Evolutionary conservation across 306 rosid species (phyloP), one percentile per base, ranked within the genome.

Genomic region (Potentilla sterilis): DNA sequence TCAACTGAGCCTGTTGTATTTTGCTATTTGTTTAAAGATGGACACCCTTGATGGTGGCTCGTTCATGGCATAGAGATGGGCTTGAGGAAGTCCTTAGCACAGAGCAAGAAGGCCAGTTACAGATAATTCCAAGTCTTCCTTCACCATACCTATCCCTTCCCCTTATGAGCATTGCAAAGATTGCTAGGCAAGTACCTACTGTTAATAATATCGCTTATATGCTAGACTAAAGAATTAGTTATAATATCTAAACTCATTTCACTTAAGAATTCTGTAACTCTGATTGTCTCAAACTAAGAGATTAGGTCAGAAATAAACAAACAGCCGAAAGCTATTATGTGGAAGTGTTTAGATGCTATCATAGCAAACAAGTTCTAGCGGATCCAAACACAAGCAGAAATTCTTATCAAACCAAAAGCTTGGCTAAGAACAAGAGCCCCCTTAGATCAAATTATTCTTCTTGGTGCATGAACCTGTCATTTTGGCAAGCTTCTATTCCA

Each of bases 1-100:
- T 71, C 49, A 49, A 61, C 68, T 80, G 72, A 75, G 54, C 34
- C 49, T 67, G 42, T 22, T 79, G 24, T 72, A 67, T 75, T 41
- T 51, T 72, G 70, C 63, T 71, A 16, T 78, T 80, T 78, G 71
- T 81, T 81, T 72, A 84, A 85, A 96, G 99, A 76, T 92, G 91
- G 97, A 92, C 87, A 9, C 96, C 99, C 65, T 81, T 88, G 89
- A 88, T 81, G 97, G 97, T 95, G 63, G 97, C 99, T 76, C 92
- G 87, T 22, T 92, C 97, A 0, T 95, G 99, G 99, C 77, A 90
- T 79, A 90, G 89, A 89, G 81, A 79, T 74, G 80, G 89, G 86
- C 96, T 95, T 10, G 97, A 95, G 85, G 93, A 95, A 55, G 81
- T 88, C 75, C 87, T 95, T 67, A 87, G 82, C 84, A 22, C 82